phyloP scores from a whole-genome alignment of 495 filamentous ascomycete species.

The Daldinia grandis region DNA sequence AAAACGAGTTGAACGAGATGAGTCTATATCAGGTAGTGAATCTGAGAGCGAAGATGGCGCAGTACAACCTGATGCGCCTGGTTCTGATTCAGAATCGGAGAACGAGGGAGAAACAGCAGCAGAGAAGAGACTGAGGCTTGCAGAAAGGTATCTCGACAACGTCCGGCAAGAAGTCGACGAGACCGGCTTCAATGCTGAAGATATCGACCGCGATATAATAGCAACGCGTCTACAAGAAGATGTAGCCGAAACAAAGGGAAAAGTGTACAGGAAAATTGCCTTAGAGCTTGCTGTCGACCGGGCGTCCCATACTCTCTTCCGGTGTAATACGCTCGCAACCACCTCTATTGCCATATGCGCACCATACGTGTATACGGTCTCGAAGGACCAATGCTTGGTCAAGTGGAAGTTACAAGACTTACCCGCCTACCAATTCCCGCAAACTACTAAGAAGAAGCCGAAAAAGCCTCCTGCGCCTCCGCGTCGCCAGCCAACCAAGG shows the following conservation, averaged over 20 bases:
- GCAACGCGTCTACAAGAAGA: slow-evolving; percentile 90
- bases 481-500: slow-evolving; percentile 73
- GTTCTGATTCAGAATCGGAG: slow-evolving; percentile 63
- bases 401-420: slow-evolving; percentile 84
- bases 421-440: slow-evolving; percentile 62
- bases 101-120: slow-evolving; percentile 80
- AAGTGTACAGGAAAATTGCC: slow-evolving; percentile 81
- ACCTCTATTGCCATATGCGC: slow-evolving; percentile 81
- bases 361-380: slow-evolving; percentile 84
- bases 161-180: slow-evolving; percentile 80
- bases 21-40: slow-evolving; percentile 90
- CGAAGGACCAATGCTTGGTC: slow-evolving; percentile 81
- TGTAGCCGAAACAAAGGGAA: slow-evolving; percentile 91
- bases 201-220: slow-evolving; percentile 91
- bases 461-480: slow-evolving; percentile 71
- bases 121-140: slow-evolving; percentile 85
- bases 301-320: slow-evolving; percentile 73
- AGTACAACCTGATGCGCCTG: slow-evolving; percentile 47
- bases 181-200: slow-evolving; percentile 87
- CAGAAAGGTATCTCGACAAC: slow-evolving; percentile 92
- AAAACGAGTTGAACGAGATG: slow-evolving; percentile 68
- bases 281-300: slow-evolving; percentile 69
- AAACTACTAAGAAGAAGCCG: slow-evolving; percentile 63
- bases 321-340: slow-evolving; percentile 76
- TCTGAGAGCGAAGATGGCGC: slow-evolving; percentile 66